phyloP scores from a whole-genome alignment of 139 green algal species.

The Choricystis sp. region DNA sequence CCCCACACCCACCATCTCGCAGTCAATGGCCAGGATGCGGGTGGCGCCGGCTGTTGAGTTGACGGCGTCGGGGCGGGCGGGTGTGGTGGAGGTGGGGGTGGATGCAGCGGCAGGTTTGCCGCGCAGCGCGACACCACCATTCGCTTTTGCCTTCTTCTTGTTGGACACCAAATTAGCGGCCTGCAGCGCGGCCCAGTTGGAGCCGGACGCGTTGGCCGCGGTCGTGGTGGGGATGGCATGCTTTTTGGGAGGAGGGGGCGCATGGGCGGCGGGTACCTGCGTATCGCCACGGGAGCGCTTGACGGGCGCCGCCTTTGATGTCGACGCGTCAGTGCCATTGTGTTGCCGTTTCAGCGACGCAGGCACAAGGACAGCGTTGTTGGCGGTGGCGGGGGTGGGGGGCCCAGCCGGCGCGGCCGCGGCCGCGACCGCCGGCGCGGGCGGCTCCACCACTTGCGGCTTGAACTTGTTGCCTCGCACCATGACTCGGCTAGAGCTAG shows the following conservation, averaged over 20 bases:
- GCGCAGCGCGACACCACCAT: background rate
- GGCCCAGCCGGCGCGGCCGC: no score
- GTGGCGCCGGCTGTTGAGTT: background rate
- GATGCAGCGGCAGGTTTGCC: background rate
- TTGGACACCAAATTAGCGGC: conserved; percentile 4
- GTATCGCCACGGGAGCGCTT: background rate
- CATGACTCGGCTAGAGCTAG: background rate
- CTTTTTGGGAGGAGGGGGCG: background rate
- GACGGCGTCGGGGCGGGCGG: background rate
- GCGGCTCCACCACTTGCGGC: background rate
- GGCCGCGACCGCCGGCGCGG: background rate
- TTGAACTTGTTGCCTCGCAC: conserved; percentile 12
- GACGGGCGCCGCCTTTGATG: background rate
- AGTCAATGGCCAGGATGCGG: conserved; percentile 73
- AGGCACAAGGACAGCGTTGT: no score
- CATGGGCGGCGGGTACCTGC: background rate
- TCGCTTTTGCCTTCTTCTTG: background rate
- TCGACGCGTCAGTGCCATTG: background rate
- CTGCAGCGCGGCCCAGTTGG: conserved; percentile 20
- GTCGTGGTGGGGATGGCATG: conserved; percentile 1
- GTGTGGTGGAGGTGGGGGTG: background rate
- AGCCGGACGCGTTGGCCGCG: background rate
- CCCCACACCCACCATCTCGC: conserved; percentile 92
- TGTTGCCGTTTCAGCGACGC: no score
- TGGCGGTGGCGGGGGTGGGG: no score